Evolutionary conservation across 768 basidiomycete species (phyloP), one percentile per base, ranked within the genome.

Genomic region (Amanita brunnescens): DNA sequence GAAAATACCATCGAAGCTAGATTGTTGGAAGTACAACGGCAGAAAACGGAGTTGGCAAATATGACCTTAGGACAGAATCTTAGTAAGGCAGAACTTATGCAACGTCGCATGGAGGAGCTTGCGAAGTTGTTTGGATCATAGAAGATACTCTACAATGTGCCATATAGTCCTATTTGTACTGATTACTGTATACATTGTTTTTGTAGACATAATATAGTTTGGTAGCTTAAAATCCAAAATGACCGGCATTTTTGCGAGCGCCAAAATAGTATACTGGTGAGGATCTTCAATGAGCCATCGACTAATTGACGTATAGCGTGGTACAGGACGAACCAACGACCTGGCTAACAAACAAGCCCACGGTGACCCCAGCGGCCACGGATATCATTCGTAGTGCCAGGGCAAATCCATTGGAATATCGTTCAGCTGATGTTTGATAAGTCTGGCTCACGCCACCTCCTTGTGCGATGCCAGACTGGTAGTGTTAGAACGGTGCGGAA

Each of bases 31-130:
- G 91, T 98, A 6, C 95, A 99, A 70, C 78, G 76, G 67, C 91
- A 93, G 76, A 99, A 99, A 72, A 90, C 87, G 13, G 90, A 85
- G 57, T 70, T 99, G 52, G 95, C 95, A 38, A 91, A 96, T 59
- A 83, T 96, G 81, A 94, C 95, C 3, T 76, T 96, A 39, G 91
- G 88, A 35, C 82, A 89, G 57, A 85, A 79, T 61, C 78, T 89
- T 66, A 91, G 80, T 70, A 94, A 95, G 64, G 79, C 85, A 35
- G 94, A 98, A 61, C 70, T 98, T 58, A 69, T 89, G 65, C 82
- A 86, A 54, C 83, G 91, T 54, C 84, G 94, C 54, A 74, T 92
- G 78, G 90, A 94, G 59, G 93, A 96, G 61, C 76, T 95, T 53
- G 76, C 78, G 51, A 79, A 87, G 63, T 70, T 91, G 50, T 91